Evolutionary conservation across 2,329 filamentous ascomycete species (phyloP), one percentile per base, ranked within the genome.

Genomic region (Scedosporium boydii): DNA sequence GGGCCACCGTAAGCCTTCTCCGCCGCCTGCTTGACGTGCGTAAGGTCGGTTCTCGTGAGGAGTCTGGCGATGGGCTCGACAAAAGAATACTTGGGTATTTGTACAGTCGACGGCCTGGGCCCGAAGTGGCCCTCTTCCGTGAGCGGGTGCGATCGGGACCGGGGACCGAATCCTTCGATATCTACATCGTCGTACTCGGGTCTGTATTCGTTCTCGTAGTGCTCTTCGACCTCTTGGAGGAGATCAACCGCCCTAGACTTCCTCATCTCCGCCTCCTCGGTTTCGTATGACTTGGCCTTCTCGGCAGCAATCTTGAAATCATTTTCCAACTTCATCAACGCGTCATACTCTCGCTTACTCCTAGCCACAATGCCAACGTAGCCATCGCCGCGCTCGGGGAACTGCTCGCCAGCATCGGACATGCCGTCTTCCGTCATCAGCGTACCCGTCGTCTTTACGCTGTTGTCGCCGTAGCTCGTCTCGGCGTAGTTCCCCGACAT

Each of bases 1-100:
- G 75, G 75, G 0, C 93, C 93, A 53, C 93, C 93, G 71, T 96
- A 93, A 0, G 85, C 80, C 53, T 80, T 82, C 67, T 90, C 85
- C 0, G 93, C 90, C 1, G 88, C 82, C 63, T 88, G 82, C 41
- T 81, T 80, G 38, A 98, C 78, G 70, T 99, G 95, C 63, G 86
- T 88, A 53, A 87, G 84, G 63, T 91, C 84, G 61, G 86, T 84
- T 62, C 87, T 79, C 14, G 80, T 80, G 2, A 98, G 79, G 2
- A 96, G 79, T 4, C 82, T 75, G 1, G 84, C 80, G 18, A 96
- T 86, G 0, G 92, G 92, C 3, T 82, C 77, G 7, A 89, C 81
- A 48, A 97, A 81, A 2, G 83, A 79, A n/a, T 80, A 77, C 66
- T 84, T 82, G 0, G 93, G 92, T 3, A 96, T 76, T n/a, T 83